Percentiles rank a stretch among this genome's conserved stretches.
Conservation (phyloP, 177 flowering plant genomes). For the Vitis hybrid region DNA sequence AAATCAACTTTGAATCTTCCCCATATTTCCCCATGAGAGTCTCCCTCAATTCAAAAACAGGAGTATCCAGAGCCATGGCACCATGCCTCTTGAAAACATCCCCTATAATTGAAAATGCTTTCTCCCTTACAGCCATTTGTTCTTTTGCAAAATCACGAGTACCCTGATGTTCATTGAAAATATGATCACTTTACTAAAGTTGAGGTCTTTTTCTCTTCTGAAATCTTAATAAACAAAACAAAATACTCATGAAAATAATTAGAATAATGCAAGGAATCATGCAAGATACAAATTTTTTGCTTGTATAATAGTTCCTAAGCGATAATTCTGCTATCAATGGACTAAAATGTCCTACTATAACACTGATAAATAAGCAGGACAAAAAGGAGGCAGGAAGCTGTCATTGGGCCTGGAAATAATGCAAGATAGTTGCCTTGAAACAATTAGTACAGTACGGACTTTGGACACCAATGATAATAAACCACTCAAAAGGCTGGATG, state of each 20-base stretch:
- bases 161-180: constrained; percentile 48
- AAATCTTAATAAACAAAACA: neutral
- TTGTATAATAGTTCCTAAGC: neutral
- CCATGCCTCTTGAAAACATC: constrained; percentile 92
- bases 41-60: constrained; percentile 91
- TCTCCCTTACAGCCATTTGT: constrained; percentile 88
- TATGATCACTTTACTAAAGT: too few relatives aligned
- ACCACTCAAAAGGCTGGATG: too few relatives aligned
- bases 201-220: too few relatives aligned
- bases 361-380: too few relatives aligned
- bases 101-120: constrained; percentile 69
- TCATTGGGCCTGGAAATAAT: too few relatives aligned
- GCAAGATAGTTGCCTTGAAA: too few relatives aligned
- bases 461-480: too few relatives aligned
- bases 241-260: neutral
- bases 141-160: constrained; percentile 97
- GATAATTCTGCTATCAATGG: too few relatives aligned
- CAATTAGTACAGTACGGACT: too few relatives aligned
- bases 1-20: constrained; percentile 94
- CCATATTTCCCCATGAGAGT: constrained; percentile 98
- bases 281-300: neutral
- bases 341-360: too few relatives aligned
- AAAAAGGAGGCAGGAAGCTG: too few relatives aligned
- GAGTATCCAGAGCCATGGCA: constrained; percentile 87
- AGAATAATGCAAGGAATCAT: neutral